Percentiles rank a stretch among this genome's conserved stretches.
phyloP scores from a whole-genome alignment of 305 asterid genomes.

The Coffea humblotiana region DNA sequence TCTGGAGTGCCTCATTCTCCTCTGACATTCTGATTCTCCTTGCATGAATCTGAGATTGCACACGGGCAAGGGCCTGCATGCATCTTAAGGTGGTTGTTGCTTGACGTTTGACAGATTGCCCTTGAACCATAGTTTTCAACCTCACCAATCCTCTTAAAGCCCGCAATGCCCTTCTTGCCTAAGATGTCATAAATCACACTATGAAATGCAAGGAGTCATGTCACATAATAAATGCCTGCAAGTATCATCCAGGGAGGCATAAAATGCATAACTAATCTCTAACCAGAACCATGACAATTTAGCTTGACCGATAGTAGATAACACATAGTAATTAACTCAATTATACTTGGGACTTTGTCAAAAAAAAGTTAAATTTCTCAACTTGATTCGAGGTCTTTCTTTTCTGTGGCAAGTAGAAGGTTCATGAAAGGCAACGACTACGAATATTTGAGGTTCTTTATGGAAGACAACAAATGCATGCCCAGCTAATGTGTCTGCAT shows the following conservation, averaged over 20 bases:
- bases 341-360: not conserved
- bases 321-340: not conserved
- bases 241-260: not conserved
- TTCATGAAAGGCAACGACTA: not conserved
- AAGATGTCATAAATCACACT: conserved; percentile 12
- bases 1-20: conserved; percentile 60
- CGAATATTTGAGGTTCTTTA: not conserved
- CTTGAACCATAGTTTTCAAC: conserved; percentile 67
- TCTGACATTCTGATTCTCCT: conserved; percentile 66
- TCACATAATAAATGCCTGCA: not conserved
- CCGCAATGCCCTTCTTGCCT: conserved; percentile 88
- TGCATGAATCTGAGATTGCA: conserved; percentile 69
- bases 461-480: not conserved
- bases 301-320: not conserved
- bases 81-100: conserved; percentile 59
- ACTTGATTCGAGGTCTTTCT: not conserved
- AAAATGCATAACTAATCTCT: not conserved
- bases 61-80: conserved; percentile 72
- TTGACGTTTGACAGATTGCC: conserved; percentile 74
- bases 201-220: not conserved
- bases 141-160: conserved; percentile 85
- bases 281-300: not conserved
- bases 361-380: not conserved
- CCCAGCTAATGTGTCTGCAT: not conserved
- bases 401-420: not conserved